Percentiles rank a stretch among this genome's conserved stretches.
These are phyloP conservation scores for Xylaria sp. DNA, from an alignment of 2,329 filamentous ascomycete genomes.

Conservation along the genomic window DNA sequence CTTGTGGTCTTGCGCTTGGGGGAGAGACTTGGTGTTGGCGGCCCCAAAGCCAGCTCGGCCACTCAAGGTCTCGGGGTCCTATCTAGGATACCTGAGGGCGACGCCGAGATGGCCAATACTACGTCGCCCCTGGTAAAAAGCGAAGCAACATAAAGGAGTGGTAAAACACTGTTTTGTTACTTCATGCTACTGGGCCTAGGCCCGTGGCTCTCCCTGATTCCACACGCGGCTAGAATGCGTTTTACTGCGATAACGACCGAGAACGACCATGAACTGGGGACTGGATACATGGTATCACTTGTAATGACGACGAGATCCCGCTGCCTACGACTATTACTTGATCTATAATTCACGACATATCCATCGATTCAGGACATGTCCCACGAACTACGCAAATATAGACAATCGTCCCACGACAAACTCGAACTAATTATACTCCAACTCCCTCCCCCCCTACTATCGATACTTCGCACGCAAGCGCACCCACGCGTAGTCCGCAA, in stretches of 20 bases:
- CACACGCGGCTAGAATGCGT: background rate
- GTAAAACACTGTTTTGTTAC: constrained; percentile 35
- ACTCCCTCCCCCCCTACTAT: background rate
- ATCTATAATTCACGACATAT: constrained; percentile 18
- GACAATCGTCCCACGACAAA: constrained; percentile 39
- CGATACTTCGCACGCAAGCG: background rate
- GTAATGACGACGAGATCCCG: background rate
- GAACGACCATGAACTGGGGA: background rate
- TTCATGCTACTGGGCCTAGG: constrained; percentile 13
- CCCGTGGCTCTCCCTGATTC: constrained; percentile 9
- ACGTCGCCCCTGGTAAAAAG: constrained; percentile 49
- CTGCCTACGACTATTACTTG: constrained; percentile 17
- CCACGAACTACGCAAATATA: constrained; percentile 23
- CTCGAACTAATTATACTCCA: constrained; percentile 29
- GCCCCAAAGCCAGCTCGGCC: constrained; percentile 45
- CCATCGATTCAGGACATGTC: constrained; percentile 4
- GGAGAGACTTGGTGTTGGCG: constrained; percentile 77
- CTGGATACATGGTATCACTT: constrained; percentile 1
- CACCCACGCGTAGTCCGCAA: constrained; percentile 2
- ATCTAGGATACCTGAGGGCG: constrained; percentile 67
- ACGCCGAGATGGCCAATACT: constrained; percentile 60
- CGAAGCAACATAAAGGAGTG: constrained; percentile 50
- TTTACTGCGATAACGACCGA: background rate
- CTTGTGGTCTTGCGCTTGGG: constrained; percentile 82
- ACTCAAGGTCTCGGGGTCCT: constrained; percentile 59